Evolutionary conservation across 78 protist species (phyloP), one percentile per base, ranked within the genome.

Genomic region (Isochrysis galbana): DNA sequence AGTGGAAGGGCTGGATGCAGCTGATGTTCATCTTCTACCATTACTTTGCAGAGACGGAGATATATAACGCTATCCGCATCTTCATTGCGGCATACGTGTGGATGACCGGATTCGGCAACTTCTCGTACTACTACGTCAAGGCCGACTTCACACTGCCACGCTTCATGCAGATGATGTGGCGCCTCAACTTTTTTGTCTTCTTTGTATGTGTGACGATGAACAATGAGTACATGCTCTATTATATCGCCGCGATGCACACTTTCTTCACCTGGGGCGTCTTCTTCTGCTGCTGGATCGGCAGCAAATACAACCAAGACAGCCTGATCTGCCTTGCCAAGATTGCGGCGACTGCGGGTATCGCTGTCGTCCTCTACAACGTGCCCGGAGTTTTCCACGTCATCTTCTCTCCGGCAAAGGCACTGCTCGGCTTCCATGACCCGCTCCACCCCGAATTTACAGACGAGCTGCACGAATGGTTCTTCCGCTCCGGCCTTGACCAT

Each of bases 1-100:
- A 95, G 92, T 95, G 97, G 97, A 94, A 94, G 78, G 97, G 97
- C 2, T 92, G 93, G 94, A 96, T 96, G 97, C 97, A 96, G 94
- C 4, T 93, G 26, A 19, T 90, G 80, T 94, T 96, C 86, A 19
- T 96, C 72, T 32, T 93, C 41, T 94, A 94, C 93, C 97, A 96
- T 95, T 95, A 92, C 95, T 92, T 89, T 46, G 54, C 39, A 4
- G 96, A 93, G 19, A 23, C 22, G 34, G 90, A 90, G 80, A 87
- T 90, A 14, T 95, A 95, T 94, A 90, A 90, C 91, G 25, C 92
- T 2, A 84, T 94, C 88, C 96, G 97, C 34, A 41, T 96, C 38
- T 93, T 72, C 72, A 94, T 96, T 72, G 96, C 97, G 17, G 39
- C 93, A 22, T 96, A 96, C 94, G 93, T 96, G 22, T 96, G 94